Evolutionary conservation across 2,329 filamentous ascomycete species (phyloP).

Genomic region (Botrytis galanthina): DNA sequence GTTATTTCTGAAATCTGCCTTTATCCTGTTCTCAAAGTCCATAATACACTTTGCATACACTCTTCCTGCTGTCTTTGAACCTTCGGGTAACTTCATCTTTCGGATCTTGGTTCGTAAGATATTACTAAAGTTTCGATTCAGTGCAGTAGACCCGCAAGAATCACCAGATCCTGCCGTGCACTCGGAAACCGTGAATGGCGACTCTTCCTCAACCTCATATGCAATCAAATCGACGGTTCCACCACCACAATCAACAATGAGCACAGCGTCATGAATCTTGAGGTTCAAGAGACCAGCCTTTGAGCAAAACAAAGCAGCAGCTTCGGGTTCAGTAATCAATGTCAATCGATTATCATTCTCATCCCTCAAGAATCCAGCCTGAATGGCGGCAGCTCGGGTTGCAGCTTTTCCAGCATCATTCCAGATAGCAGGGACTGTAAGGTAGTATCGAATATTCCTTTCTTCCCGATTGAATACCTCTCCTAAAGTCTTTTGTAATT

Average conservation of each 20-base stretch:
- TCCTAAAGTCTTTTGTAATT: slow-evolving; percentile 91
- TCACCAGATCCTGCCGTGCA: slow-evolving; percentile 97
- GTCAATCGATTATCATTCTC: slow-evolving; percentile 97
- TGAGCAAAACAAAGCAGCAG: slow-evolving; percentile 94
- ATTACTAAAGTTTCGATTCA: slow-evolving; percentile 98
- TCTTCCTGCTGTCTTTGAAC: slow-evolving; percentile 94
- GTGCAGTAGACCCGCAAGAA: slow-evolving; percentile 94
- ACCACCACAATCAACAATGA: slow-evolving; percentile 97
- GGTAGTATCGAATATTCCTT: slow-evolving; percentile 94
- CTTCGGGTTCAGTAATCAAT: slow-evolving; percentile 93
- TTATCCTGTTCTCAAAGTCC: slow-evolving; percentile 99
- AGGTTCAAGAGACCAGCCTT: slow-evolving; percentile 94
- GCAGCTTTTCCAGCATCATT: slow-evolving; percentile 98
- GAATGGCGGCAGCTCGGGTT: slow-evolving; percentile 90
- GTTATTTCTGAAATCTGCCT: slow-evolving; percentile 98
- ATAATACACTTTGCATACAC: slow-evolving; percentile 99
- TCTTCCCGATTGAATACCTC: slow-evolving; percentile 98
- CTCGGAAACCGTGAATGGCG: slow-evolving; percentile 93
- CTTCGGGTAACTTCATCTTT: slow-evolving; percentile 98
- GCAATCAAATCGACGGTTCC: slow-evolving; percentile 98
- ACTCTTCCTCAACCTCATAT: slow-evolving; percentile 97
- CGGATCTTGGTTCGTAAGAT: slow-evolving; percentile 96
- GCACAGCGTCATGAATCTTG: slow-evolving; percentile 96
- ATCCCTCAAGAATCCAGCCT: slow-evolving; percentile 93
- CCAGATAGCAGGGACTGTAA: slow-evolving; percentile 99